phyloP scores from a whole-genome alignment of 805 yeast genomes.

The Teunomyces kruisii region DNA sequence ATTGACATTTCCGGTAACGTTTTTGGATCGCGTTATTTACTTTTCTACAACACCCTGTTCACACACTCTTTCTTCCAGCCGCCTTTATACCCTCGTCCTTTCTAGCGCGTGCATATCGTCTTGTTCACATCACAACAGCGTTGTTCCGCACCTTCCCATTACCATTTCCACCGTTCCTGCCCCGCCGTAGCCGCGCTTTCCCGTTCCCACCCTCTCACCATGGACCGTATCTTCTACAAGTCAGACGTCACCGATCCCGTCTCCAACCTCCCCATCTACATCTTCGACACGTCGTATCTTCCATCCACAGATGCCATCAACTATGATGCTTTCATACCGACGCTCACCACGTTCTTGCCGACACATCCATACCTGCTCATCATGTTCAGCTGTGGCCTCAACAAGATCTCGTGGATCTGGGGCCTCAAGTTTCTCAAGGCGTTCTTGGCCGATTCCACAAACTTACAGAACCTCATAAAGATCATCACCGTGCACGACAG shows the following conservation, averaged over 20 bases:
- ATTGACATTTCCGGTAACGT: neutral
- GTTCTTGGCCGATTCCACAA: constrained; percentile 56
- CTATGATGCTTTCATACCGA: constrained; percentile 55
- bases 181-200: neutral
- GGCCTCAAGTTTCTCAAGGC: constrained; percentile 54
- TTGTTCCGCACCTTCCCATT: neutral
- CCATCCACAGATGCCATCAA: constrained; percentile 54
- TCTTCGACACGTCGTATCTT: constrained; percentile 79
- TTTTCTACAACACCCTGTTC: constrained; percentile 1
- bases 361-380: constrained; percentile 61
- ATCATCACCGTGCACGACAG: constrained; percentile 85
- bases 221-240: constrained; percentile 53
- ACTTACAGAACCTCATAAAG: constrained; percentile 49
- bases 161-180: neutral
- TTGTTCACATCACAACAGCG: neutral
- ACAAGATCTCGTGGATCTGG: constrained; percentile 66
- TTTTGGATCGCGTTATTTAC: constrained; percentile 2
- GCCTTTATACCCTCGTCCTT: neutral
- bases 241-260: constrained; percentile 65
- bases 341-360: constrained; percentile 60
- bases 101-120: neutral
- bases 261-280: constrained; percentile 68
- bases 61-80: neutral
- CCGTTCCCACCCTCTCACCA: constrained; percentile 11
- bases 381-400: constrained; percentile 82